Conservation (phyloP, 345 rosid genomes). For the Brassica nigra region DNA sequence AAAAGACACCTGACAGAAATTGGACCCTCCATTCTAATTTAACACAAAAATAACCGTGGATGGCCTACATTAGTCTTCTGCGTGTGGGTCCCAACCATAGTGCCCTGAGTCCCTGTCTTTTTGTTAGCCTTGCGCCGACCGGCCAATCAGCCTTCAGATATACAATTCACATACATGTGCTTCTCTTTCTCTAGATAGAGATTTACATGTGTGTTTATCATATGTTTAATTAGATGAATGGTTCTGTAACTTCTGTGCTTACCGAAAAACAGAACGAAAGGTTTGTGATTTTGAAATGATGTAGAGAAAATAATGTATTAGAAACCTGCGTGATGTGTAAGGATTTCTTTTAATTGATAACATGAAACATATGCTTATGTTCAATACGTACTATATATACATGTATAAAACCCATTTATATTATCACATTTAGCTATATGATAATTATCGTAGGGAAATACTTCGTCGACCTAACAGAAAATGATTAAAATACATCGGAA, state of each 20-base stretch:
- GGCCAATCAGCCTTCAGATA: slow-evolving; percentile 37
- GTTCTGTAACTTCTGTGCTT: neutral
- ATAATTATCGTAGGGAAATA: too few relatives aligned
- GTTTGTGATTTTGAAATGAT: neutral
- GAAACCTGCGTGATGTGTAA: neutral
- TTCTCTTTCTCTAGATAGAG: neutral
- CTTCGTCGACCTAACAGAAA: too few relatives aligned
- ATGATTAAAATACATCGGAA: neutral
- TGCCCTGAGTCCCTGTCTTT: slow-evolving; percentile 24
- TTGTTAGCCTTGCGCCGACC: slow-evolving; percentile 45
- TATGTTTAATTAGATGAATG: slow-evolving; percentile 15
- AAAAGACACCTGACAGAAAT: slow-evolving; percentile 31
- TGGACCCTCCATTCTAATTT: neutral
- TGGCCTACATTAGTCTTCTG: slow-evolving; percentile 25
- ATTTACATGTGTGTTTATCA: neutral
- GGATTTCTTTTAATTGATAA: neutral
- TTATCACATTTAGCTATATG: too few relatives aligned
- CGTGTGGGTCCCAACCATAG: slow-evolving; percentile 31
- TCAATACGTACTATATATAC: neutral
- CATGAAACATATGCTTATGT: neutral
- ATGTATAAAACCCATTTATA: neutral
- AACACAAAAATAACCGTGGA: slow-evolving; percentile 12
- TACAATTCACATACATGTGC: slow-evolving; percentile 15
- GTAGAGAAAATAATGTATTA: neutral
- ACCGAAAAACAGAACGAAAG: neutral